These are phyloP conservation scores for Kwoniella bestiolae DNA, from an alignment of 768 basidiomycete species.

Conservation along the genomic window DNA sequence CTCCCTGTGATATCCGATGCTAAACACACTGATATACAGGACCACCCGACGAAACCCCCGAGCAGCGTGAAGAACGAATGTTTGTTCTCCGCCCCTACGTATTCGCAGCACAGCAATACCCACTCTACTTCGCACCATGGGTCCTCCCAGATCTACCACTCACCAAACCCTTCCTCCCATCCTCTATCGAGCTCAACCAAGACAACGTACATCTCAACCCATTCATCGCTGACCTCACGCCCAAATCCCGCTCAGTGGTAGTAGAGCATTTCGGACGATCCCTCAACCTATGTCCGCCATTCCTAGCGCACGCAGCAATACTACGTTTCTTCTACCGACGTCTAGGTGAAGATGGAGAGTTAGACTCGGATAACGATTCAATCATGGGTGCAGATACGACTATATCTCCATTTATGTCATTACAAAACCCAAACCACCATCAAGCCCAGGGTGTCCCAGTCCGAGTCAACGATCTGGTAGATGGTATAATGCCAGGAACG, in stretches of 20 bases:
- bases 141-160: conserved; percentile 42
- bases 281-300: conserved; percentile 54
- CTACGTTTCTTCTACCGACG: conserved; percentile 54
- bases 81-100: conserved; percentile 60
- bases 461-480: conserved; percentile 16
- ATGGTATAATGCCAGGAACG: conserved; percentile 20
- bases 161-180: neutral
- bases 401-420: conserved; percentile 9
- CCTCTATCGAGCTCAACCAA: neutral
- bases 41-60: conserved; percentile 15
- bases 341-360: conserved; percentile 27
- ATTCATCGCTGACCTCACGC: conserved; percentile 56
- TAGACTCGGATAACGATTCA: conserved; percentile 27
- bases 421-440: neutral
- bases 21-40: conserved; percentile 3
- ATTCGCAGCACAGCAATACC: conserved; percentile 58
- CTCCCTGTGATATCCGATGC: neutral
- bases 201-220: conserved; percentile 26
- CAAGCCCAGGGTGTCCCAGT: conserved; percentile 4
- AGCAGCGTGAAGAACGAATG: conserved; percentile 56
- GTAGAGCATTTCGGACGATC: conserved; percentile 55
- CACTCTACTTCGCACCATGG: conserved; percentile 58
- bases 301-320: conserved; percentile 58
- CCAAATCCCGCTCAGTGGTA: conserved; percentile 39
- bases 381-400: conserved; percentile 12